Evolutionary conservation across 2,329 filamentous ascomycete genomes (phyloP).

Genomic region (Dothidotthia symphoricarpi): DNA sequence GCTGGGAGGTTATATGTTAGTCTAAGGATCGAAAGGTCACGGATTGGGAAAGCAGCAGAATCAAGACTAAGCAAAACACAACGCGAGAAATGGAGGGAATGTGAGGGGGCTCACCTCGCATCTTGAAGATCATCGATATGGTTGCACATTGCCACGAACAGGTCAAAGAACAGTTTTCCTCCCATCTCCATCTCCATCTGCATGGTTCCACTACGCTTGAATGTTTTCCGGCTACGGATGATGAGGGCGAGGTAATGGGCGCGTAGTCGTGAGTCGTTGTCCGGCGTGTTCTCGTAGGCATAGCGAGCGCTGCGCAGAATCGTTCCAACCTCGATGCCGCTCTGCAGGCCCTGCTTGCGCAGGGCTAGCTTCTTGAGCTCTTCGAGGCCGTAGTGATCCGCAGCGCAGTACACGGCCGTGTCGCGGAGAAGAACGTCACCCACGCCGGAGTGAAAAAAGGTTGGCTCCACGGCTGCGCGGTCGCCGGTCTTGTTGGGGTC

Average conservation of each 20-base stretch:
- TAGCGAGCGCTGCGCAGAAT: slow-evolving; percentile 92
- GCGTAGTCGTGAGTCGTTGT: slow-evolving; percentile 87
- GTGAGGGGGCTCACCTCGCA: slow-evolving; percentile 56
- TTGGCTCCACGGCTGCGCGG: slow-evolving; percentile 65
- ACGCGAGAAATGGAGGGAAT: slow-evolving; percentile 14
- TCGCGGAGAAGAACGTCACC: slow-evolving; percentile 80
- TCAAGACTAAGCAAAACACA: too few species aligned
- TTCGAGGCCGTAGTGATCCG: slow-evolving; percentile 85
- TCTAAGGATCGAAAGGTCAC: slow-evolving; percentile 2
- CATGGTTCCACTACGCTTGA: slow-evolving; percentile 98
- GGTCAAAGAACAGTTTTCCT: slow-evolving; percentile 93
- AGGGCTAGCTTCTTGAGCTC: slow-evolving; percentile 88
- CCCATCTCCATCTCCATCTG: slow-evolving; percentile 97
- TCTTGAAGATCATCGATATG: slow-evolving; percentile 95
- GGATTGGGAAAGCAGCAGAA: too few species aligned
- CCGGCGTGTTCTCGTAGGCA: slow-evolving; percentile 91
- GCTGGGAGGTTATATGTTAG: slow-evolving; percentile 17
- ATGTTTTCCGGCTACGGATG: slow-evolving; percentile 94
- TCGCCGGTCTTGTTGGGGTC: slow-evolving; percentile 55
- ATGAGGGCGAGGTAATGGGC: slow-evolving; percentile 97
- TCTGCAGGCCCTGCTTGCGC: slow-evolving; percentile 91
- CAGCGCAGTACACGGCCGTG: slow-evolving; percentile 91
- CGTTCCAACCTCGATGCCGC: slow-evolving; percentile 85
- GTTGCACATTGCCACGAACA: slow-evolving; percentile 98
- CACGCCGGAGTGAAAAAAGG: slow-evolving; percentile 72